These are phyloP conservation scores for Sanghuangporus weigelae DNA, from an alignment of 1,284 basidiomycete genomes.

Conservation along the genomic window DNA sequence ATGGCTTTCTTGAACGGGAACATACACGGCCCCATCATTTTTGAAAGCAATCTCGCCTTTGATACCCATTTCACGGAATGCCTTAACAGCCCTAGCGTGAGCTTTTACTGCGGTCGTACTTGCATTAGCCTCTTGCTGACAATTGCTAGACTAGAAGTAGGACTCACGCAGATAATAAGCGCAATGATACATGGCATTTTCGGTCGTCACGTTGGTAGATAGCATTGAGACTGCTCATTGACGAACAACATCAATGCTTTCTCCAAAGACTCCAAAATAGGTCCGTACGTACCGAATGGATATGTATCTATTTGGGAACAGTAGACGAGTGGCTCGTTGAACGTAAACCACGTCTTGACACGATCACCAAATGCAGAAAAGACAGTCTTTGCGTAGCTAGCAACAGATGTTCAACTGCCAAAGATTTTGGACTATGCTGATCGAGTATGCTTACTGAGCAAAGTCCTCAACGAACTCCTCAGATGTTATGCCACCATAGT, in stretches of 20 bases:
- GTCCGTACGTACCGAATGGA: constrained; percentile 36
- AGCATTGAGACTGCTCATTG: constrained; percentile 30
- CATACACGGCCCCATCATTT: constrained; percentile 42
- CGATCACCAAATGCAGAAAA: constrained; percentile 43
- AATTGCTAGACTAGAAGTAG: not conserved
- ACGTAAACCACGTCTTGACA: constrained; percentile 47
- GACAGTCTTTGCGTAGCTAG: constrained; percentile 42
- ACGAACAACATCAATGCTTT: not conserved
- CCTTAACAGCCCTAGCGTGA: constrained; percentile 40
- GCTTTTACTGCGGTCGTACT: constrained; percentile 33
- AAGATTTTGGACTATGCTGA: not conserved
- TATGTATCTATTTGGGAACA: constrained; percentile 34
- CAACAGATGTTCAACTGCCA: not conserved
- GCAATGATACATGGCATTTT: constrained; percentile 38
- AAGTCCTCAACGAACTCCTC: constrained; percentile 41
- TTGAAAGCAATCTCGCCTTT: constrained; percentile 44
- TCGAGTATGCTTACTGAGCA: constrained; percentile 31
- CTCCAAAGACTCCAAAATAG: not conserved
- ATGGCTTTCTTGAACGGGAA: not conserved
- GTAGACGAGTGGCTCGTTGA: constrained; percentile 44
- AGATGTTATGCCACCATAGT: constrained; percentile 44
- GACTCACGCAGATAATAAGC: constrained; percentile 36
- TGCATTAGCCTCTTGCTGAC: not conserved
- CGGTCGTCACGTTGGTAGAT: constrained; percentile 35
- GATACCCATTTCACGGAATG: constrained; percentile 40